Evolutionary conservation across 2,329 filamentous ascomycete species (phyloP).

Genomic region (Ophiognomonia clavigignenti-juglandacearum): DNA sequence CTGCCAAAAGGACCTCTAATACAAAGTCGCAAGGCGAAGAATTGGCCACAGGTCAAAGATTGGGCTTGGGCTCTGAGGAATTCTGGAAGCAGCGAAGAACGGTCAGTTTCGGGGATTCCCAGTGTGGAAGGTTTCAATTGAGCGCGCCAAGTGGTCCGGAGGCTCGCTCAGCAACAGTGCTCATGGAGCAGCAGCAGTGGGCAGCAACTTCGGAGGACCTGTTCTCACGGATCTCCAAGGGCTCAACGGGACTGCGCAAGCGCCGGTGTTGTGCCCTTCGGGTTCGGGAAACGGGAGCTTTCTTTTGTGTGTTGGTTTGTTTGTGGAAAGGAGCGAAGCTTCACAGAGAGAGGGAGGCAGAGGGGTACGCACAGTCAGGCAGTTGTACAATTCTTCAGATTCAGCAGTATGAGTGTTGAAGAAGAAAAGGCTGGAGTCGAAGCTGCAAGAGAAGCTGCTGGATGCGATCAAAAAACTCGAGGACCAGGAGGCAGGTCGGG

Average conservation of each 20-base stretch:
- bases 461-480: constrained; percentile 15
- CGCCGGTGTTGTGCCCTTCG: constrained; percentile 2
- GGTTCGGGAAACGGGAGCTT: constrained; percentile 1
- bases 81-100: constrained; percentile 2
- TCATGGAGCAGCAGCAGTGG: not conserved
- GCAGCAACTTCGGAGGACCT: constrained; percentile 3
- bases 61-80: constrained; percentile 9
- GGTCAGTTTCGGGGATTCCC: constrained; percentile 11
- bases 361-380: constrained; percentile 7
- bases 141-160: not conserved
- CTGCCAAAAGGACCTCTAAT: constrained; percentile 11
- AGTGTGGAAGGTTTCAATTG: constrained; percentile 5
- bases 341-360: not conserved
- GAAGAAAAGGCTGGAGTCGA: constrained; percentile 1
- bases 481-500: constrained; percentile 13
- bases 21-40: constrained; percentile 15
- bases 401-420: constrained; percentile 1
- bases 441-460: not conserved
- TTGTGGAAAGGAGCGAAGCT: no score
- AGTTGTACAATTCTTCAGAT: constrained; percentile 1
- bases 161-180: not conserved
- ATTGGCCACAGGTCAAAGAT: constrained; percentile 5
- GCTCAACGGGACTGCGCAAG: constrained; percentile 5
- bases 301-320: not conserved
- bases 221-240: not conserved